Percentiles rank a stretch among this genome's conserved stretches.
These are phyloP conservation scores for Acanthamoeba quina DNA, from an alignment of 208 protist genomes.

Conservation along the genomic window DNA sequence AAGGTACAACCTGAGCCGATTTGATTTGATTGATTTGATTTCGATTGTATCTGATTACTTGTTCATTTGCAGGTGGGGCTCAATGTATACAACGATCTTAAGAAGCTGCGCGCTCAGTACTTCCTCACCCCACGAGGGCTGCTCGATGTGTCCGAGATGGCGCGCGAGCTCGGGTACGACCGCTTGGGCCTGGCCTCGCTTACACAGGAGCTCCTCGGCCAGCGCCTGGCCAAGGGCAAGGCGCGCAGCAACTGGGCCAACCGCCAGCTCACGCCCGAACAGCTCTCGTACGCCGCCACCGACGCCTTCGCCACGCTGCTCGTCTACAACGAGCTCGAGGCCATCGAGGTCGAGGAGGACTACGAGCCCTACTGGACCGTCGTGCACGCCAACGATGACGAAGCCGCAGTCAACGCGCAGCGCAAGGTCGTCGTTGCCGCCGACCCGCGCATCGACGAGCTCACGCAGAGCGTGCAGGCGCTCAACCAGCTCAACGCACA, in stretches of 20 bases:
- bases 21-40: too few species aligned
- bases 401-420: neutral
- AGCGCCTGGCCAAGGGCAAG: neutral
- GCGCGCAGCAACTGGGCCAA: slow-evolving; percentile 15
- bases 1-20: slow-evolving; percentile 11
- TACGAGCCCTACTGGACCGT: neutral
- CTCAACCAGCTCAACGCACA: neutral
- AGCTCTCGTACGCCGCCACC: neutral
- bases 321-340: slow-evolving; percentile 35
- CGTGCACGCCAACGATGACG: neutral
- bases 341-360: neutral
- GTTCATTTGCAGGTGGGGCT: neutral
- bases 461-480: neutral
- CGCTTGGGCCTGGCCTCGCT: slow-evolving; percentile 18
- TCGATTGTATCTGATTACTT: too few species aligned
- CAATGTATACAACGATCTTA: neutral
- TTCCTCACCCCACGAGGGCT: neutral
- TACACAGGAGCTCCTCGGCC: neutral
- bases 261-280: neutral
- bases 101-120: neutral
- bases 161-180: neutral
- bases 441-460: neutral
- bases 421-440: neutral
- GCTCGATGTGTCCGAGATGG: neutral
- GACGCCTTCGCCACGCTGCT: slow-evolving; percentile 2